Evolutionary conservation across 805 yeast genomes (phyloP), one percentile per base, ranked within the genome.

Genomic region (Jamesozyma spencerorum): DNA sequence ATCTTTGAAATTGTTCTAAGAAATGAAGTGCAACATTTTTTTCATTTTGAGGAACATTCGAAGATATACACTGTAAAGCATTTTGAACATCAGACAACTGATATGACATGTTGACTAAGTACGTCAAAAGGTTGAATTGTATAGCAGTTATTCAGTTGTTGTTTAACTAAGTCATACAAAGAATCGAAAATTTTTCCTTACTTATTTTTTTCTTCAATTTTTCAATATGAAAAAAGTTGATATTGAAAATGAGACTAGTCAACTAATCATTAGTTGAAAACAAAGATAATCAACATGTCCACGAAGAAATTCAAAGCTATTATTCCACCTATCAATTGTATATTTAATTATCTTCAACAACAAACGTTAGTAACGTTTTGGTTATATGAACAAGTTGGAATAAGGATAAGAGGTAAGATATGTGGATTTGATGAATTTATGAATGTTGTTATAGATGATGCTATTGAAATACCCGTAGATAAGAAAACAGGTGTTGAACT

Each of bases 341-440:
- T 92, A 37, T 92, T 88, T 70, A 81, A 83, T 60, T 83, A 76
- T 56, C 71, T 90, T 47, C 96, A 88, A 60, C 83, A 83, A 51
- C 90, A 85, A 51, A 67, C 83, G 1, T 65, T 69, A 15, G 97
- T 92, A 27, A 75, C 81, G 6, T 76, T 92, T 28, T 90, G 97
- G 97, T 68, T 92, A 10, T 87, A 72, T 49, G 97, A 92, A 54
- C 96, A 92, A 60, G 73, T 79, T 0, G 78, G 77, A 17, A 70
- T 72, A 48, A 70, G 94, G 48, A 74, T 90, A 24, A 84, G 82
- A 50, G 98, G 98, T 1, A 75, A 72, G 45, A 79, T 92, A 24
- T 70, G 81, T 45, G 99, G 99, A 1, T 90, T 94, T 62, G 99
- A 92, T 62, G 98, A 94, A 65, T 90, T 88, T 55, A 94, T 92